These are phyloP conservation scores for Grifola frondosa DNA, from an alignment of 1,284 basidiomycete species.

Conservation along the genomic window DNA sequence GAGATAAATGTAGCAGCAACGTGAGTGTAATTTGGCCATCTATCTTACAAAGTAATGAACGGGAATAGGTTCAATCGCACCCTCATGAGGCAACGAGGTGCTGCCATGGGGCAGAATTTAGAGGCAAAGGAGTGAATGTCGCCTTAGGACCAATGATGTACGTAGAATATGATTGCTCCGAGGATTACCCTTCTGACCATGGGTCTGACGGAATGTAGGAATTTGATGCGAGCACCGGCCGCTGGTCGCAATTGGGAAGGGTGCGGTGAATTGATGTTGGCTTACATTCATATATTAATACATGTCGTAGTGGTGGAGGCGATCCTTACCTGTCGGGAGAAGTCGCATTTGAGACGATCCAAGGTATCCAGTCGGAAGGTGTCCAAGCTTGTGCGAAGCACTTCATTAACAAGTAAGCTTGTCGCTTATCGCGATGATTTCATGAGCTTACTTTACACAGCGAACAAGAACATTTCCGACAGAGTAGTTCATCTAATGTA, in stretches of 20 bases:
- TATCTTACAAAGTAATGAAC: too few species aligned
- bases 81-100: constrained; percentile 61
- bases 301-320: constrained; percentile 43
- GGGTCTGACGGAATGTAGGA: constrained; percentile 34
- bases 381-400: constrained; percentile 68
- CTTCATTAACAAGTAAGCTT: constrained; percentile 50
- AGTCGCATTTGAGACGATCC: constrained; percentile 55
- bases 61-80: constrained; percentile 57
- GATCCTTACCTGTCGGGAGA: constrained; percentile 69
- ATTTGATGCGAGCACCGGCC: constrained; percentile 60
- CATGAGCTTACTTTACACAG: constrained; percentile 14
- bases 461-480: constrained; percentile 60
- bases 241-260: constrained; percentile 80
- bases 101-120: constrained; percentile 70
- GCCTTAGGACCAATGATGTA: constrained; percentile 58
- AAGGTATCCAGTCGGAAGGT: constrained; percentile 63
- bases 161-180: constrained; percentile 8
- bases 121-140: constrained; percentile 65
- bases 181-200: background rate
- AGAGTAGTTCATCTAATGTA: constrained; percentile 54
- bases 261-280: constrained; percentile 26
- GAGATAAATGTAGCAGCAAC: constrained; percentile 77
- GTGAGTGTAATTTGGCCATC: constrained; percentile 26
- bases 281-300: background rate
- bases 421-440: background rate